phyloP scores from a whole-genome alignment of 495 filamentous ascomycete genomes.

The Penicillium cinerascens region DNA sequence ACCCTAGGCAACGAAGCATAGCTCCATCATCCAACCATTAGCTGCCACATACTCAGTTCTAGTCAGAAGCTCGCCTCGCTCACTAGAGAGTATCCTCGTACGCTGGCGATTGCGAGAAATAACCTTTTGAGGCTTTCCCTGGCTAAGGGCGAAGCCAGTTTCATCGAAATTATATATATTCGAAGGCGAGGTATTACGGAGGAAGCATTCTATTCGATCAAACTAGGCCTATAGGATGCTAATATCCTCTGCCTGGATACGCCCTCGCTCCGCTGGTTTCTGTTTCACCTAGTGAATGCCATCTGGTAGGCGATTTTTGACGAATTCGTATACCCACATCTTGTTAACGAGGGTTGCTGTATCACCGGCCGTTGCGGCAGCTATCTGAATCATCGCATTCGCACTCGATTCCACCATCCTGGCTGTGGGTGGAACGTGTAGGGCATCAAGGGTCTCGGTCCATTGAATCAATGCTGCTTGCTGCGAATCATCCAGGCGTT shows the following conservation, averaged over 20 bases:
- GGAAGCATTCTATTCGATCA: background rate
- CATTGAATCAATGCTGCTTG: background rate
- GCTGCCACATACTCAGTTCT: background rate
- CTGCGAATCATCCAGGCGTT: background rate
- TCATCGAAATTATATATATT: background rate
- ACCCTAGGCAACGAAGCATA: background rate
- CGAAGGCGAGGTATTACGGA: background rate
- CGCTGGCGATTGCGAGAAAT: background rate
- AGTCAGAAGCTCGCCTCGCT: background rate
- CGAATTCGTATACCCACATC: background rate
- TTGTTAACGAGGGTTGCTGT: background rate
- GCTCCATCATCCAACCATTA: background rate
- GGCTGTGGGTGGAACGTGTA: background rate
- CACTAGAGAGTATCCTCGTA: background rate
- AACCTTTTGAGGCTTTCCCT: background rate
- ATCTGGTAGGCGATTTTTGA: background rate
- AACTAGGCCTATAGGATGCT: no score
- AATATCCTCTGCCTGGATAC: no score
- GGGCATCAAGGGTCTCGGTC: background rate
- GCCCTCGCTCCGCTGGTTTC: background rate
- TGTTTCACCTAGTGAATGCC: background rate
- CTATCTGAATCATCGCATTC: background rate
- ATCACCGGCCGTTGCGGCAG: background rate
- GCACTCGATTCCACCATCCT: background rate
- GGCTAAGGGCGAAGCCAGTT: background rate